These are phyloP conservation scores for Amphirosellinia nigrospora DNA, from an alignment of 495 filamentous ascomycete species.

Conservation along the genomic window DNA sequence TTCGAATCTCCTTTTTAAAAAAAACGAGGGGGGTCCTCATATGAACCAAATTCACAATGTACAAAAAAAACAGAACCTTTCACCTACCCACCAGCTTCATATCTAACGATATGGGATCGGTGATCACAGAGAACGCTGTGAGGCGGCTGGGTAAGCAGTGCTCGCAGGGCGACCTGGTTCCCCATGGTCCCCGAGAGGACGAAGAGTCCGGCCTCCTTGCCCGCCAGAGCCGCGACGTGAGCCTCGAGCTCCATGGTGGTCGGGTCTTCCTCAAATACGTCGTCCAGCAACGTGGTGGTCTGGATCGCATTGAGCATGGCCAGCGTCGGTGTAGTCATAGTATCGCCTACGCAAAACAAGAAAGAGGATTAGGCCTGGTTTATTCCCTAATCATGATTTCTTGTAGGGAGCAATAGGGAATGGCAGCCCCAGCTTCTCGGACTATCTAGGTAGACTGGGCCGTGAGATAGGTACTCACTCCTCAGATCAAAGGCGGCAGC, in stretches of 20 bases:
- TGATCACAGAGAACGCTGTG: conserved; percentile 73
- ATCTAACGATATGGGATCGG: conserved; percentile 68
- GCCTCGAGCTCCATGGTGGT: conserved; percentile 76
- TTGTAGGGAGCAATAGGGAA: neutral
- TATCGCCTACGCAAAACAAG: conserved; percentile 63
- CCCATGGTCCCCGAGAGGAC: conserved; percentile 93
- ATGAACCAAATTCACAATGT: neutral
- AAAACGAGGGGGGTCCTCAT: too few relatives aligned
- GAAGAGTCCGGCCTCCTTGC: conserved; percentile 74
- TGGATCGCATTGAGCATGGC: conserved; percentile 75
- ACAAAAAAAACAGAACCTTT: neutral
- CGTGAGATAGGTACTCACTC: conserved; percentile 40
- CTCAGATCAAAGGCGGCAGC: conserved; percentile 50
- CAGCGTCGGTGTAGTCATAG: conserved; percentile 82
- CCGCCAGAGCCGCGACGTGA: conserved; percentile 71
- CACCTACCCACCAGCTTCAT: conserved; percentile 72
- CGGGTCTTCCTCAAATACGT: conserved; percentile 83
- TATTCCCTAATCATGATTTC: neutral
- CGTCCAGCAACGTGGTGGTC: conserved; percentile 70
- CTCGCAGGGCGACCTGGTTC: conserved; percentile 75
- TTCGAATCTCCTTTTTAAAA: too few relatives aligned
- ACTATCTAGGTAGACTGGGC: too few relatives aligned
- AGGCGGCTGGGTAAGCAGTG: conserved; percentile 72
- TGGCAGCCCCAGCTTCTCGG: neutral
- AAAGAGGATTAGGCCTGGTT: neutral